Base-by-base conservation (phyloP, 2,329 filamentous ascomycete species). In the Moelleriella libera region DNA sequence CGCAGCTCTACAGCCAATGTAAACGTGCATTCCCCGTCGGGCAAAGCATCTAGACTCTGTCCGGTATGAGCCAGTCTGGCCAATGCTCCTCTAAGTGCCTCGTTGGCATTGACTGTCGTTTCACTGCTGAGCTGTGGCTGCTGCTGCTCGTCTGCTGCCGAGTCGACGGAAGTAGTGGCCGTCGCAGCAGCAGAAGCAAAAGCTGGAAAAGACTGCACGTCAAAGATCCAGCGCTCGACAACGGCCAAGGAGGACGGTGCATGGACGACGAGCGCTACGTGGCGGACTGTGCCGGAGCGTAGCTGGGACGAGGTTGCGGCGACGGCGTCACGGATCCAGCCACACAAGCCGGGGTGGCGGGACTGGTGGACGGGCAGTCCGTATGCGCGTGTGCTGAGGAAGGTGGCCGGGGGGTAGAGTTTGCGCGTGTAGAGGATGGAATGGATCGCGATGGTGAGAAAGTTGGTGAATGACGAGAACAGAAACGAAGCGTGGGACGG, bases 351-450 rank as follows among this genome's bases (percentile, higher is more conserved):
- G 0, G 89, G 87, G 63, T 95, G 88, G 49, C 88, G 83, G 50
- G 80, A 90, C 62, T 95, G 88, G 57, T 85, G 83, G 43, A 94
- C 83, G 31, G 87, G 76, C 49, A 88, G 81, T 66, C 90, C 88
- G 71, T 89, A 89, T 57, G 86, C 88, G 53, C 83, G 78, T 40
- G 83, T 78, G 41, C 83, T 79, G 49, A 90, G 76, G 67, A 95
- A 96, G 37, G 87, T 86, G 30, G 77, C 67, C 45, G 68, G 64
- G 0, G 89, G 88, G 64, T 96, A 96, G 58, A 95, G 78, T 50
- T 66, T 65, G 55, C 89, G 85, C 58, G 92, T 80, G 69, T 82
- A 90, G 55, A 95, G 78, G 57, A 96, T 82, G 50, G 87, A 86
- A 71, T 96, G 89, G 53, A 90, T 78, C 56, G 85, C 78, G 52